phyloP scores from a whole-genome alignment of 2,329 filamentous ascomycete species.

The Aspergillus viridinutans region DNA sequence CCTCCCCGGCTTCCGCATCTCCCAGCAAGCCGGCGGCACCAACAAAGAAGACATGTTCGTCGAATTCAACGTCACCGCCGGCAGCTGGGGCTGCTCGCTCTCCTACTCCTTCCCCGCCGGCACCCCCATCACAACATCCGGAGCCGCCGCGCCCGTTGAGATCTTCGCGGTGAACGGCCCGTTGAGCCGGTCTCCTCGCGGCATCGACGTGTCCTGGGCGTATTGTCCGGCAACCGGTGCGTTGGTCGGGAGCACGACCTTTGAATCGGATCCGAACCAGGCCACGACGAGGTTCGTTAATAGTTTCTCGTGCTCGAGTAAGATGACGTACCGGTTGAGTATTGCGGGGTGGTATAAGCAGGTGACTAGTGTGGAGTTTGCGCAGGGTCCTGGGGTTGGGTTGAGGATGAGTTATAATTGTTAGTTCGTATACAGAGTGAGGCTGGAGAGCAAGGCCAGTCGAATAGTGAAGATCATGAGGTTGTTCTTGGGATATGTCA shows the following conservation, averaged over 20 bases:
- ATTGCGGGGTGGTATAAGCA: slow-evolving; percentile 1
- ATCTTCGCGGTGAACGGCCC: slow-evolving; percentile 4
- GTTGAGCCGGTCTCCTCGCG: slow-evolving; percentile 2
- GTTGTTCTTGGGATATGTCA: too few species aligned
- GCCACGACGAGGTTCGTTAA: slow-evolving; percentile 2
- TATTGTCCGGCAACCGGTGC: slow-evolving; percentile 3
- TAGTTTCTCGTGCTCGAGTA: slow-evolving; percentile 5
- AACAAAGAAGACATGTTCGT: slow-evolving; percentile 6
- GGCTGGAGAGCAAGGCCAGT: too few species aligned
- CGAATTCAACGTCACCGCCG: slow-evolving; percentile 6
- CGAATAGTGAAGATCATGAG: too few species aligned
- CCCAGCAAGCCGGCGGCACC: slow-evolving; percentile 1
- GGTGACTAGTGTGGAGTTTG: slow-evolving; percentile 5
- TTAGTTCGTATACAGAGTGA: neutral
- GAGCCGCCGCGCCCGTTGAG: slow-evolving; percentile 1
- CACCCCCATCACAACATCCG: neutral
- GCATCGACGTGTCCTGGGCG: slow-evolving; percentile 8
- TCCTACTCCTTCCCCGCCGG: slow-evolving; percentile 8
- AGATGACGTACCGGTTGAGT: slow-evolving; percentile 8
- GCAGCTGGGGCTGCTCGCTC: slow-evolving; percentile 8
- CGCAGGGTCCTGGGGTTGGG: neutral
- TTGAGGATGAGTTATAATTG: slow-evolving; percentile 8
- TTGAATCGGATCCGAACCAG: neutral
- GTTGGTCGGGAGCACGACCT: slow-evolving; percentile 3
- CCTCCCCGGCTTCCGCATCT: slow-evolving; percentile 5